A percentile compares a stretch with the other conserved stretches of the same genome.
Conservation (phyloP, 352 stramenopile genomes). For the Globisporangium nagaii region DNA sequence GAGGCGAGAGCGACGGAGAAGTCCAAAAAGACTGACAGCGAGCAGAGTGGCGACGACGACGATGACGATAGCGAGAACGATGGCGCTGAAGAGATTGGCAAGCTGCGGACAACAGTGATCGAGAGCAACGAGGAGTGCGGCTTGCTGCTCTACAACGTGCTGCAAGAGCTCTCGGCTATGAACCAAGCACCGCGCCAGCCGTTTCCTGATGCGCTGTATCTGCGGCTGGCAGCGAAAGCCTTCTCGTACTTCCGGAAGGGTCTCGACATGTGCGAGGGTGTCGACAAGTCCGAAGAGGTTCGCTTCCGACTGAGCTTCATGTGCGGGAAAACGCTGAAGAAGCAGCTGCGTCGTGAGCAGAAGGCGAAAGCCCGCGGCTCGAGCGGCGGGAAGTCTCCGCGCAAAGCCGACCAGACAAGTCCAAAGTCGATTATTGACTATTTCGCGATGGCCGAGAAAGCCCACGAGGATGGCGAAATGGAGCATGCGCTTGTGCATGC, state of each 20-base stretch:
- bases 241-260: slow-evolving; percentile 36
- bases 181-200: slow-evolving; percentile 21
- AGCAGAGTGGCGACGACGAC: background rate
- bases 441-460: slow-evolving; percentile 53
- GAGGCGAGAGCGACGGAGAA: background rate
- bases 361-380: background rate
- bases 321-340: slow-evolving; percentile 69
- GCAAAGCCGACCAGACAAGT: background rate
- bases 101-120: slow-evolving; percentile 28
- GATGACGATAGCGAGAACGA: slow-evolving; percentile 13
- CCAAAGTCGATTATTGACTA: slow-evolving; percentile 32
- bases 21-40: background rate
- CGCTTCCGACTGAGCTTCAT: slow-evolving; percentile 72
- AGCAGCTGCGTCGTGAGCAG: slow-evolving; percentile 18
- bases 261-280: slow-evolving; percentile 24
- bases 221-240: slow-evolving; percentile 20
- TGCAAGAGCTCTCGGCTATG: slow-evolving; percentile 58
- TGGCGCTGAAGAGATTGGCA: slow-evolving; percentile 22
- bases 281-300: slow-evolving; percentile 36
- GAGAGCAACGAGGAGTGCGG: slow-evolving; percentile 74
- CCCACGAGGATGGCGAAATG: slow-evolving; percentile 53
- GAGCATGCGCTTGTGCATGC: slow-evolving; percentile 72
- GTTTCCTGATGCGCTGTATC: slow-evolving; percentile 26
- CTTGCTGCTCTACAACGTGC: slow-evolving; percentile 61
- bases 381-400: background rate